Evolutionary conservation across 768 basidiomycete genomes (phyloP).

Genomic region (Termitomyces sp.): DNA sequence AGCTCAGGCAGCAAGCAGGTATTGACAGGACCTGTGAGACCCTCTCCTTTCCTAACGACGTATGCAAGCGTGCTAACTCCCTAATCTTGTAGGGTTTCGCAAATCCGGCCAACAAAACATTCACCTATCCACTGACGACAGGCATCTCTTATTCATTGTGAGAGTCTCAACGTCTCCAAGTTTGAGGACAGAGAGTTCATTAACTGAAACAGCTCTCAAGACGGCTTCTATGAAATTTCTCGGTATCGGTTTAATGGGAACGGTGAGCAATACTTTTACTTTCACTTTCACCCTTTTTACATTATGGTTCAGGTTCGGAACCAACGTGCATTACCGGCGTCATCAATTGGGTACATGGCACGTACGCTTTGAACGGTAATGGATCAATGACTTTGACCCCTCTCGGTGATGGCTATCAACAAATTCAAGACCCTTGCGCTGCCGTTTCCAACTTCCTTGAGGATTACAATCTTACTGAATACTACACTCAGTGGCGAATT

Average conservation of each 20-base stretch:
- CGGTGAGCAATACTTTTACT: slow-evolving; percentile 40
- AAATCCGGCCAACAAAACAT: slow-evolving; percentile 75
- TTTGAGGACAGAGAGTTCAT: slow-evolving; percentile 4
- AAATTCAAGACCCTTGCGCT: slow-evolving; percentile 91
- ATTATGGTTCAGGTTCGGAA: slow-evolving; percentile 47
- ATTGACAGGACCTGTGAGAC: slow-evolving; percentile 75
- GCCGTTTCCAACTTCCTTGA: slow-evolving; percentile 86
- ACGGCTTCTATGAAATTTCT: slow-evolving; percentile 82
- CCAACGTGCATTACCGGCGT: slow-evolving; percentile 89
- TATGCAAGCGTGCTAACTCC: slow-evolving; percentile 5
- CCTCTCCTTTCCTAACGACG: neutral
- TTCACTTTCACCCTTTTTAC: neutral
- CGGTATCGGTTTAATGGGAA: slow-evolving; percentile 88
- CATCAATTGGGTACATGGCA: slow-evolving; percentile 89
- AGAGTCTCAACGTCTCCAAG: slow-evolving; percentile 22
- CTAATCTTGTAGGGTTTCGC: slow-evolving; percentile 61
- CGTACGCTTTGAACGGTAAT: slow-evolving; percentile 58
- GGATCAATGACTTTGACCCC: slow-evolving; percentile 76
- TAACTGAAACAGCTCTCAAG: slow-evolving; percentile 43
- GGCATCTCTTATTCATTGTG: slow-evolving; percentile 91
- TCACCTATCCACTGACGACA: slow-evolving; percentile 79
- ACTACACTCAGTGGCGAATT: slow-evolving; percentile 64
- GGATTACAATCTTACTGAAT: slow-evolving; percentile 71
- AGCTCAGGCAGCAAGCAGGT: slow-evolving; percentile 73
- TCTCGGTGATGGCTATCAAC: slow-evolving; percentile 86